A percentile compares a stretch with the other conserved stretches of the same genome.
Evolutionary conservation across 2,329 filamentous ascomycete genomes (phyloP).

Genomic region (Pseudocercospora ulei): DNA sequence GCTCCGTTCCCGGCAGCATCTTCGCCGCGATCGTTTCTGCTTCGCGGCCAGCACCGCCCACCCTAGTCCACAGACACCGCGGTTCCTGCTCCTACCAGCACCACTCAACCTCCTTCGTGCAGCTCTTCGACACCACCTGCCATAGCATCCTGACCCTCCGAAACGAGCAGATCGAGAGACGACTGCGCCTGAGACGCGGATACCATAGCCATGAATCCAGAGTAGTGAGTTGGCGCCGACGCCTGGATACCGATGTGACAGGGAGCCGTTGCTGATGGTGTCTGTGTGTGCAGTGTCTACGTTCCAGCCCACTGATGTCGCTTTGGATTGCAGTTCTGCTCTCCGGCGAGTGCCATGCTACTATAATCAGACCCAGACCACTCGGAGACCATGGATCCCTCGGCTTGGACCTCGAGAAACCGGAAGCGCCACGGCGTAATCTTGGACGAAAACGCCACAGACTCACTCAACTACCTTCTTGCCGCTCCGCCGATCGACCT

Average conservation of each 20-base stretch:
- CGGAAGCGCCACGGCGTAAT: too few species aligned
- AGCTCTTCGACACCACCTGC: conserved; percentile 2
- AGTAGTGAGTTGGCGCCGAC: conserved; percentile 60
- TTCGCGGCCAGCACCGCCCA: conserved; percentile 4
- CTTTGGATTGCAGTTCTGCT: too few species aligned
- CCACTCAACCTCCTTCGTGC: conserved; percentile 1
- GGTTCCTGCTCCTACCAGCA: conserved; percentile 3
- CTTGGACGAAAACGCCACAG: too few species aligned
- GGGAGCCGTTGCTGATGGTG: conserved; percentile 13
- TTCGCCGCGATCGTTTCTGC: conserved; percentile 7
- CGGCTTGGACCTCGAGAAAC: too few species aligned
- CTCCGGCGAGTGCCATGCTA: too few species aligned
- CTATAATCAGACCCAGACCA: too few species aligned
- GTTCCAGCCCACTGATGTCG: too few species aligned
- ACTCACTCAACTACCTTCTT: not conserved
- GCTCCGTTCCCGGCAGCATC: not conserved
- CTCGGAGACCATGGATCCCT: too few species aligned
- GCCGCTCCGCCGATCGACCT: not conserved
- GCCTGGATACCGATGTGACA: conserved; percentile 9
- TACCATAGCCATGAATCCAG: conserved; percentile 62
- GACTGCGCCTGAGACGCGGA: conserved; percentile 3
- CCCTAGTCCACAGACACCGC: conserved; percentile 7
- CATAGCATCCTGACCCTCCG: conserved; percentile 6
- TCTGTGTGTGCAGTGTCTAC: conserved; percentile 10
- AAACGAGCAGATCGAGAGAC: conserved; percentile 6